These are phyloP conservation scores for Cutaneotrichosporon dermatis DNA, from an alignment of 1,284 basidiomycete genomes.

Conservation along the genomic window DNA sequence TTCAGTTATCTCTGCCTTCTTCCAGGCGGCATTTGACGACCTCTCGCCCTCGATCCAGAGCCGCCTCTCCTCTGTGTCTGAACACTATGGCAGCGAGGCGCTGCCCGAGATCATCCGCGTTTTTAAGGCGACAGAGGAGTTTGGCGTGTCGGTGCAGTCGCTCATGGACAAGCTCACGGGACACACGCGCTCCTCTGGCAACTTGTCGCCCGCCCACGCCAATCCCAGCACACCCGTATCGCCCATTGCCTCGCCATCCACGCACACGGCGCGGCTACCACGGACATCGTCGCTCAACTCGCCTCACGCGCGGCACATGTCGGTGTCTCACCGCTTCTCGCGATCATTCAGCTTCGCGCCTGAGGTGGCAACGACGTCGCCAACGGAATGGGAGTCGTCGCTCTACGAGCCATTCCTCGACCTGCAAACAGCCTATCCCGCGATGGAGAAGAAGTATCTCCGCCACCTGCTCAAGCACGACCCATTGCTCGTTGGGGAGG, in stretches of 20 bases:
- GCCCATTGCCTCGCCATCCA: no score
- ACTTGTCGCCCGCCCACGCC: no score
- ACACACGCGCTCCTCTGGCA: no score
- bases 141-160: constrained; percentile 65
- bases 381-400: constrained; percentile 68
- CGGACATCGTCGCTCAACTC: constrained; percentile 3
- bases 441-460: constrained; percentile 66
- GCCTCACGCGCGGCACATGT: constrained; percentile 15
- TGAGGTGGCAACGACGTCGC: constrained; percentile 11
- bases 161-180: constrained; percentile 62
- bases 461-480: constrained; percentile 56
- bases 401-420: constrained; percentile 89
- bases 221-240: no score
- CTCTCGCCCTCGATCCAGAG: constrained; percentile 75
- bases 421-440: constrained; percentile 74
- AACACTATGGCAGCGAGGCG: constrained; percentile 60
- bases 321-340: constrained; percentile 36
- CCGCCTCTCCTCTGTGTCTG: constrained; percentile 63
- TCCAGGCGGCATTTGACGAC: constrained; percentile 68
- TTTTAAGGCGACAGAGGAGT: constrained; percentile 72
- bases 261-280: no score
- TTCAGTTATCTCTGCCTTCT: constrained; percentile 69
- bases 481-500: constrained; percentile 46
- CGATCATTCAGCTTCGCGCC: constrained; percentile 22
- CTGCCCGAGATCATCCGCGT: constrained; percentile 66